Evolutionary conservation across 2,329 filamentous ascomycete species (phyloP), one percentile per base, ranked within the genome.

Genomic region (Orbilia javanica): DNA sequence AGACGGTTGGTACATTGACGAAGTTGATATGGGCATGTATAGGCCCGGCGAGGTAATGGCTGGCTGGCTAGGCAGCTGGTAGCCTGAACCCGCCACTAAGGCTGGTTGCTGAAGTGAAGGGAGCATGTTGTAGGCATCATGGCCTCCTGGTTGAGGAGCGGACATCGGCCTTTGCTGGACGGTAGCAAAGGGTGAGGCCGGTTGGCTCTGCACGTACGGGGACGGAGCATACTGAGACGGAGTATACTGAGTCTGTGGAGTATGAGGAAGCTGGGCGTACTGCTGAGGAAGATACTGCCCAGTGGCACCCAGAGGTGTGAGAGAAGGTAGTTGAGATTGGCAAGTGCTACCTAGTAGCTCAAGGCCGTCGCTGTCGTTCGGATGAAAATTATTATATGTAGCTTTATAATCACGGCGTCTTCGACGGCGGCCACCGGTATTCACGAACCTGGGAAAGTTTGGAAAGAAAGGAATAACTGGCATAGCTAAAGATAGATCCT

Each of bases 381-480:
- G 50, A 50, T 62, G 39, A 48, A 70, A 66, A 66, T 70, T 66
- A 77, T 57, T 62, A 77, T 71, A 77, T 60, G 66, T 42, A 52
- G 57, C 60, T 66, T 66, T 55, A 62, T 70, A 71, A 44, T 77
- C 66, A 60, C 73, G 73, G 15, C 73, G 73, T 77, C 60, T 70
- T 60, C 66, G 73, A 62, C 73, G 73, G n/a, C 72, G 72, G 18
- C 39, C 73, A 57, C 64, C 73, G 60, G 66, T 66, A 52, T 77
- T 77, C 46, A 77, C 65, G 73, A 70, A 71, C 73, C 66, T 71
- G 13, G 57, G 66, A 53, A 77, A 71, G 18, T 77, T 71, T 70
- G 73, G 73, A 62, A 77, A 77, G 34, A 77, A 77, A 50, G 73
- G 73, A 77, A 77, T 71, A 20, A 77, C 73, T 25, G 73, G 73